A percentile compares a stretch with the other conserved stretches of the same genome.
Conservation (phyloP, 2,329 filamentous ascomycete genomes). For the Calonectria pseudoturangicola region DNA sequence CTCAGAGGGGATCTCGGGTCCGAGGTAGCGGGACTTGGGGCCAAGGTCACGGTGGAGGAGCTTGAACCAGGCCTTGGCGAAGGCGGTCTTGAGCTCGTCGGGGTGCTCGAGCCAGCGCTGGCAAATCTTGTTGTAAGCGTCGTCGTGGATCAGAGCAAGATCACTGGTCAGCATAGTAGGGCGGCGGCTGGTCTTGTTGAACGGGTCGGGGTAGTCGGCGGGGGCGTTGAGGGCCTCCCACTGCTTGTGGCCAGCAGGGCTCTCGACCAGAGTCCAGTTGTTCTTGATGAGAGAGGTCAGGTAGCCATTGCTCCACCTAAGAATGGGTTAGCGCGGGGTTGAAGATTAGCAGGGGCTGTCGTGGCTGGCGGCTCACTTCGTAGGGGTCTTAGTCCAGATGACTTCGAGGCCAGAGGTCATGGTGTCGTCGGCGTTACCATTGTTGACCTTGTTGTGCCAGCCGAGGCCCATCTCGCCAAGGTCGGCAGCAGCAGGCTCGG, state of each 20-base stretch:
- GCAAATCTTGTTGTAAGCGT: constrained; percentile 84
- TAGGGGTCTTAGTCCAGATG: constrained; percentile 85
- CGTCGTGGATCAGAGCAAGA: constrained; percentile 82
- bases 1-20: constrained; percentile 83
- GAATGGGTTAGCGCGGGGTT: constrained; percentile 25
- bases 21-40: constrained; percentile 81
- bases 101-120: constrained; percentile 81
- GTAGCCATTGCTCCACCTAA: constrained; percentile 81
- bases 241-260: constrained; percentile 84
- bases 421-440: constrained; percentile 82
- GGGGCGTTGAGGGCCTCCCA: constrained; percentile 85
- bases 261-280: constrained; percentile 86
- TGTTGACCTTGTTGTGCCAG: constrained; percentile 79
- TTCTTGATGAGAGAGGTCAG: constrained; percentile 86
- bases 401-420: constrained; percentile 88
- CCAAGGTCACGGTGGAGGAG: constrained; percentile 88
- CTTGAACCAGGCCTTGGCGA: constrained; percentile 88
- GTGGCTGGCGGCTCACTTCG: constrained; percentile 64
- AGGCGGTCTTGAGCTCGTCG: constrained; percentile 80
- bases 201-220: constrained; percentile 81
- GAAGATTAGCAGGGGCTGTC: neutral
- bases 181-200: constrained; percentile 79
- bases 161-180: constrained; percentile 88
- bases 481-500: constrained; percentile 79
- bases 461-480: constrained; percentile 82